Conservation (phyloP, 208 protist species). For the Crithidia sp. region DNA sequence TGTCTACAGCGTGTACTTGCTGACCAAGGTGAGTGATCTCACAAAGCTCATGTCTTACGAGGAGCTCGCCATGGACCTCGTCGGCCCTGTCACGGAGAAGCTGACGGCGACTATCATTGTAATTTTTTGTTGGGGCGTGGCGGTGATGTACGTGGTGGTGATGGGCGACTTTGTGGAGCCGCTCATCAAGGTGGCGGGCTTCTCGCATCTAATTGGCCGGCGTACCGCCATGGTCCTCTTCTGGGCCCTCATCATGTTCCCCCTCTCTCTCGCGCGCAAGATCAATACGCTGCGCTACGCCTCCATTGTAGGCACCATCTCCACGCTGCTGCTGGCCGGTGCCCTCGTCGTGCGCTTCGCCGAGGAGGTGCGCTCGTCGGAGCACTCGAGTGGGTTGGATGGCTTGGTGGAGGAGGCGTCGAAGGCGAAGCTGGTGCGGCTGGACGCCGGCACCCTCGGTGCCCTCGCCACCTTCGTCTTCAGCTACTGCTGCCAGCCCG, state of each 20-base stretch:
- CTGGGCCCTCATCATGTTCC: slow-evolving; percentile 86
- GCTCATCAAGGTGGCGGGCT: slow-evolving; percentile 39
- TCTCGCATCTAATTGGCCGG: slow-evolving; percentile 42
- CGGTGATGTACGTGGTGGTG: slow-evolving; percentile 87
- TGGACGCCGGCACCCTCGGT: slow-evolving; percentile 44
- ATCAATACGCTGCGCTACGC: slow-evolving; percentile 83
- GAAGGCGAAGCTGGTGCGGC: slow-evolving; percentile 26
- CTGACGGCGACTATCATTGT: slow-evolving; percentile 64
- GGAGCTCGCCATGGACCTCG: slow-evolving; percentile 58
- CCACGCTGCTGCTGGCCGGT: slow-evolving; percentile 59
- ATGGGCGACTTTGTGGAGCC: slow-evolving; percentile 82
- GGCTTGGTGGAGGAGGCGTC: not conserved
- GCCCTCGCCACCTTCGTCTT: slow-evolving; percentile 76
- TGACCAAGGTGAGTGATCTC: slow-evolving; percentile 61
- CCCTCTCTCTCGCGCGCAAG: slow-evolving; percentile 62
- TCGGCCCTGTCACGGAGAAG: slow-evolving; percentile 60
- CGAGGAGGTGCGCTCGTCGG: slow-evolving; percentile 11
- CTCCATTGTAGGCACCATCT: slow-evolving; percentile 66
- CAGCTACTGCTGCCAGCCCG: slow-evolving; percentile 82
- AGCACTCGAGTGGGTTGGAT: not conserved
- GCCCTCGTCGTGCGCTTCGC: slow-evolving; percentile 41
- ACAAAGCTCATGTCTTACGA: slow-evolving; percentile 72
- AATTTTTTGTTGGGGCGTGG: slow-evolving; percentile 83
- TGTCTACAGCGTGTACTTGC: slow-evolving; percentile 78
- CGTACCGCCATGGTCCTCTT: slow-evolving; percentile 62